Evolutionary conservation across 768 basidiomycete genomes (phyloP), one percentile per base, ranked within the genome.

Genomic region (Coprinopsis marcescibilis): DNA sequence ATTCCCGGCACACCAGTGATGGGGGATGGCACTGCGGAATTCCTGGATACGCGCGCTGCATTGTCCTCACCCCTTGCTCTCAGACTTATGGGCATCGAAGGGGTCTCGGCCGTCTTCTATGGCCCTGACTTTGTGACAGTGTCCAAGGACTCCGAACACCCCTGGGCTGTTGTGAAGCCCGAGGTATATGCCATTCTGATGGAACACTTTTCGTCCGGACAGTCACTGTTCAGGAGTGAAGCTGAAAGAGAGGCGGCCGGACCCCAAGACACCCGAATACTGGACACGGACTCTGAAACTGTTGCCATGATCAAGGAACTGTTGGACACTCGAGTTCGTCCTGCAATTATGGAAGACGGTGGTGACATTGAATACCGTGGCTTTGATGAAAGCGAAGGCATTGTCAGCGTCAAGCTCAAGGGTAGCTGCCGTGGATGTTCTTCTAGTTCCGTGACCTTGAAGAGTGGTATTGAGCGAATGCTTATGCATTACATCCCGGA

Each of bases 221-320:
- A 85, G 54, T 70, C 88, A 2, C 73, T 98, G 11, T 99, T 98
- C 70, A 78, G 85, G 39, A 85, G 81, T 41, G 81, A 85, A 30
- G 83, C 88, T 62, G 88, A 90, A 37, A 70, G 75, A 47, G 88
- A 85, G 51, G 77, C 75, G 21, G 90, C 86, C 4, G 92, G 92
- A 3, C 91, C 92, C 8, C 89, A 92, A 63, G 96, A 98, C 63
- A 97, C 94, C 7, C 77, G 76, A 44, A 95, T 98, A 52, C 68
- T 98, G 20, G 95, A 97, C 55, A 89, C 85, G 2, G 96, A 99
- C 62, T 86, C 88, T 17, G 96, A 98, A 64, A 89, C 91, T 2
- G 91, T 99, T 2, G 96, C 91, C 6, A 99, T 98, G 95, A 93
- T 99, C 56, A 99, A 99, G 64, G 96, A 99, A 61, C 63, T 98